Evolutionary conservation across 306 rosid genomes (phyloP).

Genomic region (Cucurbita argyrosperma): DNA sequence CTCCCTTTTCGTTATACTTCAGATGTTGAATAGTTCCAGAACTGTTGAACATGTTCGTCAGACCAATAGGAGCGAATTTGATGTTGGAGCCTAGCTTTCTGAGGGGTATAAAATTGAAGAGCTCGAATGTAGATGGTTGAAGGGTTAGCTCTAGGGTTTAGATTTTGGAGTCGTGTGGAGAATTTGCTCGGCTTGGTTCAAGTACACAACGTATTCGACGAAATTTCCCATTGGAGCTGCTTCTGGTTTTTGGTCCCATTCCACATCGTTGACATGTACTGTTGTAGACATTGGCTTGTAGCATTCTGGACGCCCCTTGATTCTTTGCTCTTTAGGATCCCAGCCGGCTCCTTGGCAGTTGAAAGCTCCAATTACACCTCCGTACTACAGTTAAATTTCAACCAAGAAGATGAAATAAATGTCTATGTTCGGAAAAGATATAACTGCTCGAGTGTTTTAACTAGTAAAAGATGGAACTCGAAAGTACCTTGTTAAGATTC

Average conservation of each 20-base stretch:
- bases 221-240: conserved; percentile 37
- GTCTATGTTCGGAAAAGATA: neutral
- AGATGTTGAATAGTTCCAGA: conserved; percentile 51
- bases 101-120: conserved; percentile 48
- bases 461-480: neutral
- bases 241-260: conserved; percentile 70
- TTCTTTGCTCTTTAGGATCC: conserved; percentile 46
- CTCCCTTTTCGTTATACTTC: conserved; percentile 19
- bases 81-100: conserved; percentile 16
- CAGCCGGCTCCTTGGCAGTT: conserved; percentile 92
- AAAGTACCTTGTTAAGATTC: conserved; percentile 66
- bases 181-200: conserved; percentile 31
- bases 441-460: neutral
- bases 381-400: conserved; percentile 22
- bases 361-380: conserved; percentile 84
- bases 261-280: conserved; percentile 51
- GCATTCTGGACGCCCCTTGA: conserved; percentile 50
- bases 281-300: conserved; percentile 42
- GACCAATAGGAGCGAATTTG: conserved; percentile 70
- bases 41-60: conserved; percentile 51
- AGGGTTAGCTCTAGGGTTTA: conserved; percentile 32
- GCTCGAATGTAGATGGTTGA: conserved; percentile 51
- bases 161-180: conserved; percentile 27
- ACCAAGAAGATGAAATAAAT: neutral
- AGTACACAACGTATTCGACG: conserved; percentile 45